Evolutionary conservation across 768 basidiomycete genomes (phyloP).

Genomic region (Dictyophora rubrovolvata): DNA sequence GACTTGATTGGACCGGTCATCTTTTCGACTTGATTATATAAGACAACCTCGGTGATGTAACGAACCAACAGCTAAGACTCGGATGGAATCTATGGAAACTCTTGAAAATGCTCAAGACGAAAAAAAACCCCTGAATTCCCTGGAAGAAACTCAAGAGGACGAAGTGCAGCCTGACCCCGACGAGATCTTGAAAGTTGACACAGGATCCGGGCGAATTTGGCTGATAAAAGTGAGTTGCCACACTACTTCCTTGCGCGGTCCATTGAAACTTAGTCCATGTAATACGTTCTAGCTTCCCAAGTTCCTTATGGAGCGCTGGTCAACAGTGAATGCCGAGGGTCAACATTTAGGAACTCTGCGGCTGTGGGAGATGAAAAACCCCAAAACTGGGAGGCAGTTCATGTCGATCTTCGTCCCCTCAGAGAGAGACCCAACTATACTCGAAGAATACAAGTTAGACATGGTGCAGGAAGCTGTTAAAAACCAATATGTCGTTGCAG

Average conservation of each 20-base stretch:
- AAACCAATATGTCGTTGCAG: slow-evolving; percentile 79
- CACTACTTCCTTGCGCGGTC: background rate
- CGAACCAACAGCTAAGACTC: too few species aligned
- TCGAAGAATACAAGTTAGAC: slow-evolving; percentile 74
- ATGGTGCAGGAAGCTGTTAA: slow-evolving; percentile 80
- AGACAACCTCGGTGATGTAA: too few species aligned
- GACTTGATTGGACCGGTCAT: too few species aligned
- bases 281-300: slow-evolving; percentile 57
- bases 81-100: background rate
- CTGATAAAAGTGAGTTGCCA: slow-evolving; percentile 60
- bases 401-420: slow-evolving; percentile 44
- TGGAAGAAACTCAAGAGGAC: slow-evolving; percentile 38
- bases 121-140: slow-evolving; percentile 62
- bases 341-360: slow-evolving; percentile 78
- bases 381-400: slow-evolving; percentile 36
- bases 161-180: slow-evolving; percentile 69
- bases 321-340: slow-evolving; percentile 61
- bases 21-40: too few species aligned
- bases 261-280: slow-evolving; percentile 1
- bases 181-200: slow-evolving; percentile 69
- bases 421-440: slow-evolving; percentile 14
- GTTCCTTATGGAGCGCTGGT: slow-evolving; percentile 80
- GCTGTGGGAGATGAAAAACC: slow-evolving; percentile 48
- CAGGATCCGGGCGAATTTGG: slow-evolving; percentile 71
- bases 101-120: slow-evolving; percentile 40